Base-by-base conservation (phyloP, 371 early-diverging fungal species). In the Chytridium lagenaria region DNA sequence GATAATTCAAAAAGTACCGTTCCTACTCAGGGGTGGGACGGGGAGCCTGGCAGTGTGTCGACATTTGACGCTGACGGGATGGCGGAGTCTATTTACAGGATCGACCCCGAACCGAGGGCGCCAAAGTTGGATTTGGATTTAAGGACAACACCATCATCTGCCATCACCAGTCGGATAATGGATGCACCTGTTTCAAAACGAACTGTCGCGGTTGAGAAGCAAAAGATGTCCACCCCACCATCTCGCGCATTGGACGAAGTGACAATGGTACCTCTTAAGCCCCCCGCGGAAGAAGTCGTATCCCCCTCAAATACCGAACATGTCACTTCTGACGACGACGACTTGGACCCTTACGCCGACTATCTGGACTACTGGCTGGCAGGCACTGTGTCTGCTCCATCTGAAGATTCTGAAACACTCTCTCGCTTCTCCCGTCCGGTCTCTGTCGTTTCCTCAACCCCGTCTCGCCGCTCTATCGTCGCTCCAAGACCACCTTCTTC, bases 291-390 rank as follows among this genome's bases (percentile, higher is more conserved):
- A 23, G 57, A 55, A 10, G 26, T 7, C 10, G 49, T 22, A 49
- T 26, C 57, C 5, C 57, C 57, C 7, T 23, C 10, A 10, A 10
- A 26, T 7, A 7, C 57, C 26, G 34, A 61, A 12, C 34, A 34
- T 37, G 61, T 33, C 3, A 34, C 16, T 5, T 28, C 7, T 3
- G 36, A 61, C 23, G 36, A 15, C 7, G 31, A 61, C 36, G 30
- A 12, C 34, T 36, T 26, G 2, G n/a, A n/a, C n/a, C n/a, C n/a
- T n/a, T 66, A 66, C 28, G 30, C 19, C 16, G 66, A 66, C 30
- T 66, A 66, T 33, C 66, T 66, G 3, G 66, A 66, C 44, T 66
- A 66, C 66, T 66, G 66, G 66, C 66, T 66, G 26, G 26, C 39
- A 5, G 44, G 5, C 39, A 37, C 10, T 26, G 38, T 22, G 5